Evolutionary conservation across 208 protist species (phyloP), one percentile per base, ranked within the genome.

Genomic region (Zelonia costaricensis): DNA sequence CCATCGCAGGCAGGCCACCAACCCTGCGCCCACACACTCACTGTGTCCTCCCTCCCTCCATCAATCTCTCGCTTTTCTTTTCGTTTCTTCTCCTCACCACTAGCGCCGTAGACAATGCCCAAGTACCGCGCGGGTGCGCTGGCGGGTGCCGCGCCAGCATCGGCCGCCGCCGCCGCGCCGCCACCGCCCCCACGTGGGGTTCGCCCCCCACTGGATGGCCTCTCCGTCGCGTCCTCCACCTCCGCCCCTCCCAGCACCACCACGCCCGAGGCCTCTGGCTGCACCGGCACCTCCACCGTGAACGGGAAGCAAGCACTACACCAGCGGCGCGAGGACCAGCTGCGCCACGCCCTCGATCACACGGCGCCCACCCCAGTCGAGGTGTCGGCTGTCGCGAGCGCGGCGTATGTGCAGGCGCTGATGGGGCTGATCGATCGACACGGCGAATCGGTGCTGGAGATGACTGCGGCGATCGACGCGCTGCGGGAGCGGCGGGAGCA

Each of bases 351-450:
- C 0, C 40, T 69, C 13, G 25, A 47, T 30, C 56, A 62, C 63
- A 23, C 49, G 4, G 25, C 12, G 13, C 74, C 74, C 16, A 53
- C 67, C 0, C 23, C 27, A 2, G 62, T 54, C 0, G 74, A 80
- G 36, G 56, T 80, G 2, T 67, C 62, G 22, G 68, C 48, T 0
- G 62, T 63, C 3, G 74, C 74, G 22, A 68, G 62, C 13, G 49
- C 68, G n/a, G 52, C 62, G 25, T 80, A 80, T 53, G 74, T 80
- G 7, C 53, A 48, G 30, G 61, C 63, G 1, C 62, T 80, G 13
- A 69, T 71, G 56, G 48, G 55, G 3, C 53, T 74, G 20, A 68
- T 80, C 12, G 56, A 68, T 23, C 62, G 62, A 23, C 62, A 69
- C 36, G 43, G 13, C 12, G n/a, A 28, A 1, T 31, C 54, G 12